These are phyloP conservation scores for Dictyostelium discoideum DNA, from an alignment of 78 protist species.

Conservation along the genomic window DNA sequence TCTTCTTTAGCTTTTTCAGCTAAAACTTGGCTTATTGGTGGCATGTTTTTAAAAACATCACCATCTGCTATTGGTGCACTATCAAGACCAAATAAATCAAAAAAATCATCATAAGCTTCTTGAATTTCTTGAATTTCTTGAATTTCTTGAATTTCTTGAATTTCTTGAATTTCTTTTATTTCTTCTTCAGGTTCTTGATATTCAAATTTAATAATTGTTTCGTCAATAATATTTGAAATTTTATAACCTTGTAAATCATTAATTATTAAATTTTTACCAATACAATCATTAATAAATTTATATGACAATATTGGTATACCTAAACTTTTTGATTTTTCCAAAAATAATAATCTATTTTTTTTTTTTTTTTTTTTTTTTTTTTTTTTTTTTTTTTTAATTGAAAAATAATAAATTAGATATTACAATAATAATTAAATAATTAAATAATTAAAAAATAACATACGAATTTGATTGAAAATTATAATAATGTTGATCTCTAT, in stretches of 20 bases:
- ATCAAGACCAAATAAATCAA: neutral
- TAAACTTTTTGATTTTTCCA: neutral
- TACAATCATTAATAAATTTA: neutral
- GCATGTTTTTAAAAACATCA: neutral
- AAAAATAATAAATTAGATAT: neutral
- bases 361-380: too few relatives aligned
- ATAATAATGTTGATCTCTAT: neutral
- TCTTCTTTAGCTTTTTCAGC: neutral
- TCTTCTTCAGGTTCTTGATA: too few relatives aligned
- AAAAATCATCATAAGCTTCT: neutral
- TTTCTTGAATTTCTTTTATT: neutral
- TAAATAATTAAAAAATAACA: neutral
- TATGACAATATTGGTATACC: constrained; percentile 16
- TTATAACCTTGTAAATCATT: neutral
- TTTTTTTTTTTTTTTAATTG: too few relatives aligned
- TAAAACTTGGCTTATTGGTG: neutral
- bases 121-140: neutral
- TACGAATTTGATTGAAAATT: neutral
- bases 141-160: neutral
- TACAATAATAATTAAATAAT: neutral
- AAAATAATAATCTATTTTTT: neutral
- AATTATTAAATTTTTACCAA: neutral
- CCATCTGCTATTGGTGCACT: neutral
- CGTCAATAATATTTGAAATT: neutral
- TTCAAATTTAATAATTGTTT: neutral